Base-by-base conservation (phyloP, 139 green algal species). In the Tetradesmus obliquus region DNA sequence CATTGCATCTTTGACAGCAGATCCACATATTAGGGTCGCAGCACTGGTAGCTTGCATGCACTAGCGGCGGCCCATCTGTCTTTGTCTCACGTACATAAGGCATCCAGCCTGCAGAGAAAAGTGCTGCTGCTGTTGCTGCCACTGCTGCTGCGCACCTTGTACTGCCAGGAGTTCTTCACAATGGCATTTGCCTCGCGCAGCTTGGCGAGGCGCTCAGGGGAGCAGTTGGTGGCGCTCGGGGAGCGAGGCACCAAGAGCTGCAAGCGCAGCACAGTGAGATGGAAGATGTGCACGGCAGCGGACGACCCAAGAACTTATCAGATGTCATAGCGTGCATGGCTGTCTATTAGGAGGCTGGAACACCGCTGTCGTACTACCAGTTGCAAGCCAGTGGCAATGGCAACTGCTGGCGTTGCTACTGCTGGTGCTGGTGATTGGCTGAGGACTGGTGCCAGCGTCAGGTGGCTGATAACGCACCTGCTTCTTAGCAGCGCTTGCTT, bases 121-220 rank as follows among this genome's bases (percentile, higher is more conserved):
- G n/a, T 7, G 72, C 72, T 81, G 72, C 72, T 81, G 72, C 72
- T 72, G 62, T 20, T 72, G 72, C 72, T 81, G 72, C 22, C 51
- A 20, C 72, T 13, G n/a, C 22, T 69, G 82, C 55, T 87, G 82
- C 62, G 82, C 55, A 92, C 89, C 89, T 92, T 89, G 89, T 81
- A 92, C 82, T 92, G 89, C 89, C 89, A 92, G 66, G 24, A 79
- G 54, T 69, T 89, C 15, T 81, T 45, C 53, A 92, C 89, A 51
- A 85, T 84, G 19, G 82, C 82, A n/a, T 85, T 87, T n/a, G 82
- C 89, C 55, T 66, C 89, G 17, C 82, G 66, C 82, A 89, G 89
- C 82, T 92, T 92, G 45, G 88, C 88, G 19, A 83, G 19, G 60
- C 88, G 80, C 51, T 83, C 79, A 17, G 58, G 79, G 55, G 55